phyloP scores from a whole-genome alignment of 805 yeast genomes.

The Lipomyces oligophaga region DNA sequence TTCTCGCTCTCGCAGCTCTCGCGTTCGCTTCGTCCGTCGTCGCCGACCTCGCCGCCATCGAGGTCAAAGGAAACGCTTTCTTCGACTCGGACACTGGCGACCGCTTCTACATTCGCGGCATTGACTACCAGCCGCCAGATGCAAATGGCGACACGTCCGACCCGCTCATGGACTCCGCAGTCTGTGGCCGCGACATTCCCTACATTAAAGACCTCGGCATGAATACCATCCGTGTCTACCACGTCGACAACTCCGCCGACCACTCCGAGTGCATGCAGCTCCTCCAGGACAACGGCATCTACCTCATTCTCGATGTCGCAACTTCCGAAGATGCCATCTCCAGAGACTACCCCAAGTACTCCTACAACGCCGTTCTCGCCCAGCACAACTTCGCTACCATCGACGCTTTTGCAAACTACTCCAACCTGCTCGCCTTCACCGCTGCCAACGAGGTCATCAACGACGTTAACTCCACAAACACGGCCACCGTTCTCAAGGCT shows the following conservation, averaged over 20 bases:
- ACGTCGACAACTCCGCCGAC: conserved; percentile 73
- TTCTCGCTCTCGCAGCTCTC: conserved; percentile 13
- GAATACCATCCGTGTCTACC: conserved; percentile 84
- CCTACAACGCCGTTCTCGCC: conserved; percentile 67
- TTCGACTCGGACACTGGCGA: conserved; percentile 68
- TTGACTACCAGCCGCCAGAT: conserved; percentile 96
- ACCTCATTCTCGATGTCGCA: conserved; percentile 83
- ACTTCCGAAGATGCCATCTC: conserved; percentile 76
- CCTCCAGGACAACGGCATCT: conserved; percentile 89
- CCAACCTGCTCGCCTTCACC: conserved; percentile 85
- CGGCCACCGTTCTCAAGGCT: conserved; percentile 69
- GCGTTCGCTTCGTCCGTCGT: conserved; percentile 4
- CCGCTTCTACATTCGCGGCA: conserved; percentile 75
- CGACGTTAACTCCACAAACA: conserved; percentile 58
- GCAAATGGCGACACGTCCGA: conserved; percentile 62
- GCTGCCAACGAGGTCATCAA: conserved; percentile 91
- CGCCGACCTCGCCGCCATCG: conserved; percentile 56
- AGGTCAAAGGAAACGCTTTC: conserved; percentile 65
- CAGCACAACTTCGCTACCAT: conserved; percentile 74
- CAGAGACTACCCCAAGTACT: conserved; percentile 90
- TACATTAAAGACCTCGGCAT: conserved; percentile 80
- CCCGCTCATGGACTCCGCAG: conserved; percentile 67
- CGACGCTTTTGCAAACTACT: conserved; percentile 75
- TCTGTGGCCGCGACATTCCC: conserved; percentile 79
- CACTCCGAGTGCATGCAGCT: conserved; percentile 91